A percentile compares a stretch with the other conserved stretches of the same genome.
These are phyloP conservation scores for Erodium moschatum DNA, from an alignment of 441 rosid genomes.

Conservation along the genomic window DNA sequence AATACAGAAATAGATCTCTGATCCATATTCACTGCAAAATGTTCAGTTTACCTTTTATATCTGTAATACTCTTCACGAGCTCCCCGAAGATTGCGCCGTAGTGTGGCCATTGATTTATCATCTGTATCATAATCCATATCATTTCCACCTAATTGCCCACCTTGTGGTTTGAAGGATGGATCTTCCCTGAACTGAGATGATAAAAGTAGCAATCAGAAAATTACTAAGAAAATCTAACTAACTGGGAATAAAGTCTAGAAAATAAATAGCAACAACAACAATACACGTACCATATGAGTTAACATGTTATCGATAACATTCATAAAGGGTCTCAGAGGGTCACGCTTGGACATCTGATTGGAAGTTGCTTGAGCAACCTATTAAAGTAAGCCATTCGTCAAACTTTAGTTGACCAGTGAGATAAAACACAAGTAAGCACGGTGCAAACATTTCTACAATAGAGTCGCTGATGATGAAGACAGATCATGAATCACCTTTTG, in stretches of 20 bases:
- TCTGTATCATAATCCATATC: conserved; percentile 99
- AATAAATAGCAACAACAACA: conserved; percentile 10
- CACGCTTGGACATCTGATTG: conserved; percentile 97
- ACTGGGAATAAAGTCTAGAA: conserved; percentile 10
- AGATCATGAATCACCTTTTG: not conserved
- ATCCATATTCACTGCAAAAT: not conserved
- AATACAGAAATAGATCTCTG: conserved; percentile 2
- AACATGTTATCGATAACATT: conserved; percentile 86
- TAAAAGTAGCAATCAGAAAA: conserved; percentile 17
- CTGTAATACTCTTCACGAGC: conserved; percentile 92
- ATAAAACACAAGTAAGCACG: not conserved
- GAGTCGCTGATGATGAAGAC: not conserved
- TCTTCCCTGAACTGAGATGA: conserved; percentile 65
- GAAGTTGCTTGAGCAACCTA: conserved; percentile 99
- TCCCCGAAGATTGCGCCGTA: conserved; percentile 81
- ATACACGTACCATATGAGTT: conserved; percentile 57
- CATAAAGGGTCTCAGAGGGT: conserved; percentile 95
- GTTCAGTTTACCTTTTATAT: conserved; percentile 60
- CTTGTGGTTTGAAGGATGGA: conserved; percentile 92
- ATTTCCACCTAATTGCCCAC: conserved; percentile 91
- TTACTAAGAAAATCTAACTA: conserved; percentile 12
- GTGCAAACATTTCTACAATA: not conserved
- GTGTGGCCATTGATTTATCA: conserved; percentile 97
- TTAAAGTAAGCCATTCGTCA: conserved; percentile 21
- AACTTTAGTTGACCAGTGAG: not conserved